Percentiles rank a stretch among this genome's conserved stretches.
phyloP scores from a whole-genome alignment of 805 yeast species.

The Pichia scutulata region DNA sequence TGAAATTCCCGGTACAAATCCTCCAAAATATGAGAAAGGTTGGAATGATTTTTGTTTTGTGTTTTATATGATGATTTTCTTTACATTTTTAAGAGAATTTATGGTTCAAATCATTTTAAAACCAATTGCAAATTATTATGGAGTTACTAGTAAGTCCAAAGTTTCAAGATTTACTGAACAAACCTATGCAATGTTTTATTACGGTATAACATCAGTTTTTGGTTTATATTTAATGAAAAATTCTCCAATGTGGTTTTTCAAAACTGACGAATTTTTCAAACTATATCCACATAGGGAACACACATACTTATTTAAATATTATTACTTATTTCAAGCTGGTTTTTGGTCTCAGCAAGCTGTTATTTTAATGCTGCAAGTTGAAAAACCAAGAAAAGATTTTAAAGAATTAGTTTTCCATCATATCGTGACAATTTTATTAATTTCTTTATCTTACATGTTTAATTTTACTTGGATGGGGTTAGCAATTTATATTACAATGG shows the following conservation, averaged over 20 bases:
- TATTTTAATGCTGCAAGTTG: slow-evolving; percentile 74
- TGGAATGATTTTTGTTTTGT: slow-evolving; percentile 74
- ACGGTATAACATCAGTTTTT: slow-evolving; percentile 70
- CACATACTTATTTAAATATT: slow-evolving; percentile 62
- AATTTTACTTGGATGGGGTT: slow-evolving; percentile 96
- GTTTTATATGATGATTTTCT: slow-evolving; percentile 70
- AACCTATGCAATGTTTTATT: slow-evolving; percentile 75
- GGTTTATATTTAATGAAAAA: slow-evolving; percentile 85
- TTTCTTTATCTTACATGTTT: slow-evolving; percentile 82
- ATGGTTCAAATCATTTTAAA: slow-evolving; percentile 71
- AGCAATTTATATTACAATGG: slow-evolving; percentile 90
- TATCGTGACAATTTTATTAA: slow-evolving; percentile 79
- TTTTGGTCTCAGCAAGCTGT: slow-evolving; percentile 97
- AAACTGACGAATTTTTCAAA: slow-evolving; percentile 72
- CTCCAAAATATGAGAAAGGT: slow-evolving; percentile 74
- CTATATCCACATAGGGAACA: slow-evolving; percentile 79
- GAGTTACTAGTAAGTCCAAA: slow-evolving; percentile 48
- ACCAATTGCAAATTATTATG: slow-evolving; percentile 57
- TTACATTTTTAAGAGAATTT: slow-evolving; percentile 88
- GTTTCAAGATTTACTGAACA: slow-evolving; percentile 87
- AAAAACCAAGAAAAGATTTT: slow-evolving; percentile 92
- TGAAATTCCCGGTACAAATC: slow-evolving; percentile 49
- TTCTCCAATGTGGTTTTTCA: slow-evolving; percentile 83
- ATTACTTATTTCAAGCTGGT: slow-evolving; percentile 87
- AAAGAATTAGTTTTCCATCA: slow-evolving; percentile 90